phyloP scores from a whole-genome alignment of 139 green algal genomes.

The Tetradesmus obliquus region DNA sequence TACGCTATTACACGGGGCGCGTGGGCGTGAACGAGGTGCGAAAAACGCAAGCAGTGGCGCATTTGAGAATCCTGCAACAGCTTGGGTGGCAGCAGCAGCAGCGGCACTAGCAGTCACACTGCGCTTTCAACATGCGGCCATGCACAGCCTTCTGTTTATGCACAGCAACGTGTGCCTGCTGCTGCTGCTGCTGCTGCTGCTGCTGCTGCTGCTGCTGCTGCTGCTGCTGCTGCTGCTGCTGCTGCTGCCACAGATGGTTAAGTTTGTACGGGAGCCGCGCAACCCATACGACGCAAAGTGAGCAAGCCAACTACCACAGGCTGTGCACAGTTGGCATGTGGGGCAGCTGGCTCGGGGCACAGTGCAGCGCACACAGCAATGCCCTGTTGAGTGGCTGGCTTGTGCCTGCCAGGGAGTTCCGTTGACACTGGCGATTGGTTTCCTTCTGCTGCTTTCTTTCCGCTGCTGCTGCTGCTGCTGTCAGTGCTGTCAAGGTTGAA shows the following conservation, averaged over 20 bases:
- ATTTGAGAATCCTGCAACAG: not conserved
- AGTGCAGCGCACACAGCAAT: not conserved
- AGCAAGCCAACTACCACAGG: not conserved
- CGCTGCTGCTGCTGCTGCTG: not conserved
- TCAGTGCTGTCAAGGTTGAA: slow-evolving; percentile 69
- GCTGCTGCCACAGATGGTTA: slow-evolving; percentile 62
- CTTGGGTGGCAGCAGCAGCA: not conserved
- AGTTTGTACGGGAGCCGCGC: slow-evolving; percentile 64
- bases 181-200: too few relatives aligned
- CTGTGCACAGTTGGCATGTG: not conserved
- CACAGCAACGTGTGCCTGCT: too few relatives aligned
- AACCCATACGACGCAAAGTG: slow-evolving; percentile 74
- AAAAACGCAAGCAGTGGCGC: not conserved
- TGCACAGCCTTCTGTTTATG: too few relatives aligned
- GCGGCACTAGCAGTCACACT: too few relatives aligned
- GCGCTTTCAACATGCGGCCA: too few relatives aligned
- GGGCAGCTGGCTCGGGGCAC: not conserved
- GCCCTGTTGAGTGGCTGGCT: not conserved
- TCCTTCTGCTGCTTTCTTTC: not conserved
- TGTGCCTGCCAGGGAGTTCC: not conserved
- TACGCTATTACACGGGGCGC: slow-evolving; percentile 55
- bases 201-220: too few relatives aligned
- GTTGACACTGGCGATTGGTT: not conserved
- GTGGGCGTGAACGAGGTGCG: slow-evolving; percentile 56
- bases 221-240: not conserved